phyloP scores from a whole-genome alignment of 805 yeast genomes.

The Sugiyamaella mastotermitis region DNA sequence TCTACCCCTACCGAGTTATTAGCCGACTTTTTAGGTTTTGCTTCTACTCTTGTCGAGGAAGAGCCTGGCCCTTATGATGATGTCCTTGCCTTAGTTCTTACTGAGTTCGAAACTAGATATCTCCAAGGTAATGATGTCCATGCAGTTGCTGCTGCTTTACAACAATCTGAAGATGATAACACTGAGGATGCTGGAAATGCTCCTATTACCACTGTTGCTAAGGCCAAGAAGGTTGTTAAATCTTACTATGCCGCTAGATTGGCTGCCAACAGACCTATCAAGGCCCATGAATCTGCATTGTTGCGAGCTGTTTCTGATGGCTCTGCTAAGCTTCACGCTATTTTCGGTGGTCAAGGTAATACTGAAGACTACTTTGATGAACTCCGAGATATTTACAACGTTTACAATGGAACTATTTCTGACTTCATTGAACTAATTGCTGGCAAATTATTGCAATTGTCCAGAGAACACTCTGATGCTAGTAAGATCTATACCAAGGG shows the following conservation, averaged over 20 bases:
- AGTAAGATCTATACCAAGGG: slow-evolving; percentile 92
- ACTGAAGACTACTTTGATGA: slow-evolving; percentile 97
- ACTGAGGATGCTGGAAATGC: slow-evolving; percentile 36
- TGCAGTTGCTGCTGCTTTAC: slow-evolving; percentile 69
- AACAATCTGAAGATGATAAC: slow-evolving; percentile 40
- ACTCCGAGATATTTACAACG: slow-evolving; percentile 73
- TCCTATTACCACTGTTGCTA: slow-evolving; percentile 51
- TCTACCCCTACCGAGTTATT: slow-evolving; percentile 78
- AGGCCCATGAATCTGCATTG: slow-evolving; percentile 50
- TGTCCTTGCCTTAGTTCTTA: slow-evolving; percentile 61
- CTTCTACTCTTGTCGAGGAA: slow-evolving; percentile 30
- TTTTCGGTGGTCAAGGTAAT: slow-evolving; percentile 99
- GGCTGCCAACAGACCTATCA: slow-evolving; percentile 44
- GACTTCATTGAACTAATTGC: slow-evolving; percentile 71
- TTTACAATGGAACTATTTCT: slow-evolving; percentile 67
- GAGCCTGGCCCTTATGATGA: slow-evolving; percentile 55
- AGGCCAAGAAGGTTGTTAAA: slow-evolving; percentile 69
- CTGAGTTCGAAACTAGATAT: slow-evolving; percentile 81
- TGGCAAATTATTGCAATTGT: slow-evolving; percentile 57
- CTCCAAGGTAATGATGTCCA: slow-evolving; percentile 78
- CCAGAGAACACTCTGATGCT: slow-evolving; percentile 67
- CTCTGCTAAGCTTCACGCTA: slow-evolving; percentile 64
- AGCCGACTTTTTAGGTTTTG: slow-evolving; percentile 69
- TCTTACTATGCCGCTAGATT: slow-evolving; percentile 65
- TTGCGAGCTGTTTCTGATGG: slow-evolving; percentile 55